Percentiles rank a stretch among this genome's conserved stretches.
These are phyloP conservation scores for Tothia fuscella DNA, from an alignment of 2,329 filamentous ascomycete species.

Conservation along the genomic window DNA sequence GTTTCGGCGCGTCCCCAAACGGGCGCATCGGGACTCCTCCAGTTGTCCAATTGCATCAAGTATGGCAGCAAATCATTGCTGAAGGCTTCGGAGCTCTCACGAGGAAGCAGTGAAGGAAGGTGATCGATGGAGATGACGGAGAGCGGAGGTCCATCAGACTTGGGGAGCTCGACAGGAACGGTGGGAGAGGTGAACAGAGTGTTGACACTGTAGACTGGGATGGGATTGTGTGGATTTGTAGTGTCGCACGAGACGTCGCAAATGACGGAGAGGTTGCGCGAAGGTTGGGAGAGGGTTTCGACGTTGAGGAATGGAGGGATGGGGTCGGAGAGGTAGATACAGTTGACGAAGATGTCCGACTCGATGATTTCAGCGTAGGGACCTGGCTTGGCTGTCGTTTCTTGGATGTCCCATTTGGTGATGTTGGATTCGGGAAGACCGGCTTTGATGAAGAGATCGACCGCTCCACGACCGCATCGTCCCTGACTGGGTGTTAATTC, in stretches of 20 bases:
- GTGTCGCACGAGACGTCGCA: conserved; percentile 49
- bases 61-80: conserved; percentile 66
- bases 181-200: conserved; percentile 80
- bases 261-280: conserved; percentile 61
- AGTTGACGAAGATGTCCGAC: conserved; percentile 55
- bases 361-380: conserved; percentile 54
- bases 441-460: conserved; percentile 64
- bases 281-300: conserved; percentile 53
- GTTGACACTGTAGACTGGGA: conserved; percentile 73
- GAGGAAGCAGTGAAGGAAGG: conserved; percentile 54
- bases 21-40: conserved; percentile 45
- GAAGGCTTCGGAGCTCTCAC: conserved; percentile 81
- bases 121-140: conserved; percentile 70
- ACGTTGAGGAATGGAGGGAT: conserved; percentile 73
- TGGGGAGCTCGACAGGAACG: conserved; percentile 52
- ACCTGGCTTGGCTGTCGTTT: conserved; percentile 54
- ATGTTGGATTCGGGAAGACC: conserved; percentile 62
- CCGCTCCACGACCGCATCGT: conserved; percentile 73
- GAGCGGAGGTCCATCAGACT: conserved; percentile 45
- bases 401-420: conserved; percentile 63
- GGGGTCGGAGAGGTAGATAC: conserved; percentile 71
- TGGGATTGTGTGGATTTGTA: conserved; percentile 58
- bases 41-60: conserved; percentile 63
- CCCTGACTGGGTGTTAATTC: conserved; percentile 36
- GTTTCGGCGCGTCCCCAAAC: conserved; percentile 84